phyloP scores from a whole-genome alignment of 306 rosid species.

The Herpetospermum pedunculosum region DNA sequence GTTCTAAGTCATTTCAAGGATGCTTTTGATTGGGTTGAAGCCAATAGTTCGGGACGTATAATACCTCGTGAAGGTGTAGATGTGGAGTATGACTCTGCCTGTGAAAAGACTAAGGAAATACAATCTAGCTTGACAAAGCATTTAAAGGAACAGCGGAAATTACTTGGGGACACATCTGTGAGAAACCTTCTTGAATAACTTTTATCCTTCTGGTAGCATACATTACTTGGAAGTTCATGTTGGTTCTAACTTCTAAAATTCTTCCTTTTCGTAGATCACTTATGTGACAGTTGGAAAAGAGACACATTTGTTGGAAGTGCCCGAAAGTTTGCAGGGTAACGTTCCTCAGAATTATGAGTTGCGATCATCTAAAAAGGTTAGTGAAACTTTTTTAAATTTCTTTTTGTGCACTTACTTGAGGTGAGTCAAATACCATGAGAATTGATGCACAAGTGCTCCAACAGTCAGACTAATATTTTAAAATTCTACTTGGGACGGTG shows the following conservation, averaged over 20 bases:
- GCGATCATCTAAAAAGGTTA: slow-evolving; percentile 73
- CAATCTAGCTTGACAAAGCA: slow-evolving; percentile 42
- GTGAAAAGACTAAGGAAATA: slow-evolving; percentile 51
- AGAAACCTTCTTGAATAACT: slow-evolving; percentile 12
- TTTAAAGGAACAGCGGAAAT: slow-evolving; percentile 57
- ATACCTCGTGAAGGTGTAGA: slow-evolving; percentile 84
- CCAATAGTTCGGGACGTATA: slow-evolving; percentile 79
- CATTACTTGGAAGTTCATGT: background rate
- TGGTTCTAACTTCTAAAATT: slow-evolving; percentile 7
- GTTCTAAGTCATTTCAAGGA: slow-evolving; percentile 68
- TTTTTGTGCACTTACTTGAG: background rate
- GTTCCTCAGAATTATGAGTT: slow-evolving; percentile 63
- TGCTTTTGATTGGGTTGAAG: slow-evolving; percentile 96
- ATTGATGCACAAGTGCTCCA: background rate
- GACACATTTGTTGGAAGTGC: slow-evolving; percentile 73
- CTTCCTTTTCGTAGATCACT: slow-evolving; percentile 44
- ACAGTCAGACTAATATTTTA: background rate
- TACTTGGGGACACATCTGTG: slow-evolving; percentile 58
- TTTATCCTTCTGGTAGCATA: slow-evolving; percentile 11
- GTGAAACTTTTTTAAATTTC: background rate
- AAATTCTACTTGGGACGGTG: background rate
- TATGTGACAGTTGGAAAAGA: slow-evolving; percentile 78
- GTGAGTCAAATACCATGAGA: background rate
- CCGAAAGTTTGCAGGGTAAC: slow-evolving; percentile 46
- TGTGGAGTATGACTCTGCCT: slow-evolving; percentile 66